Evolutionary conservation across 108 stramenopile genomes (phyloP).

Genomic region (Craspedostauros australis): DNA sequence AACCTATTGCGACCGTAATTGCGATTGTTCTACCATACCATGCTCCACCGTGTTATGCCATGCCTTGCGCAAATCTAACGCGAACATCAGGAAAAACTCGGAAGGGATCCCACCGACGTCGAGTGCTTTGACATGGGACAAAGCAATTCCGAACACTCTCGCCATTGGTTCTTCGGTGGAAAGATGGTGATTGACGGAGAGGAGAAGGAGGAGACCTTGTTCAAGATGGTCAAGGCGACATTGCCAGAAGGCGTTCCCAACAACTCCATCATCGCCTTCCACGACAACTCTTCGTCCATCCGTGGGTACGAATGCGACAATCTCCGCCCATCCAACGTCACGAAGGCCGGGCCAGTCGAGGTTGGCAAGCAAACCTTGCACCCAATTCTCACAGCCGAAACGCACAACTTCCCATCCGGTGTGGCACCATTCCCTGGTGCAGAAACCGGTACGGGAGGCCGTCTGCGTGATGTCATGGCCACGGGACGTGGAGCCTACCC

Average conservation of each 20-base stretch:
- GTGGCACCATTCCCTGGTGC: conserved; percentile 99
- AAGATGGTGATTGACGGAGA: conserved; percentile 97
- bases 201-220: conserved; percentile 89
- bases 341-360: conserved; percentile 48
- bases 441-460: conserved; percentile 98
- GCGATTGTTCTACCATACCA: too few relatives aligned
- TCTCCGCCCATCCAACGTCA: conserved; percentile 46
- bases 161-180: conserved; percentile 99
- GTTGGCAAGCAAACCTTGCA: conserved; percentile 62
- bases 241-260: conserved; percentile 65
- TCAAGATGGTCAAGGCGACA: conserved; percentile 98
- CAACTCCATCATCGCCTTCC: conserved; percentile 97
- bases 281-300: conserved; percentile 96
- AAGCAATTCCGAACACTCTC: conserved; percentile 96
- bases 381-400: conserved; percentile 97
- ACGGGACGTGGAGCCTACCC: conserved; percentile 94
- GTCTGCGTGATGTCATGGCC: conserved; percentile 97
- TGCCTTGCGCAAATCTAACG: background rate
- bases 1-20: too few relatives aligned
- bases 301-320: conserved; percentile 78
- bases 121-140: conserved; percentile 99
- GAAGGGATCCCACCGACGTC: conserved; percentile 95
- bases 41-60: too few relatives aligned
- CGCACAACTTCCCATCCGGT: conserved; percentile 98
- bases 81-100: conserved; percentile 71